Conservation (phyloP, 805 yeast species). For the Candida nitratophila region DNA sequence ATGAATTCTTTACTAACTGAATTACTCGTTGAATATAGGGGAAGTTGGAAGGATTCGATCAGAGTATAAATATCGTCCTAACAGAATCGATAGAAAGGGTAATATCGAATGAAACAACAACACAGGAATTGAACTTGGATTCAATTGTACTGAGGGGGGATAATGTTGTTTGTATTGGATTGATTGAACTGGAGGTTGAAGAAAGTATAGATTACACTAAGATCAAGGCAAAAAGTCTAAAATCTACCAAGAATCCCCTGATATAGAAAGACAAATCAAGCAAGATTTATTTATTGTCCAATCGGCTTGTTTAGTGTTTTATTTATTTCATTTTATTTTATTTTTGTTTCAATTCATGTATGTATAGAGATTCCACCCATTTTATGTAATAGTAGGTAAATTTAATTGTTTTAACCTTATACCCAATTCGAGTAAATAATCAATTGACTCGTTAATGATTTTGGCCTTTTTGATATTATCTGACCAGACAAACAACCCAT, state of each 20-base stretch:
- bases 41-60: slow-evolving; percentile 53
- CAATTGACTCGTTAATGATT: slow-evolving; percentile 87
- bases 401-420: slow-evolving; percentile 73
- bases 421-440: slow-evolving; percentile 79
- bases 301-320: too few species aligned
- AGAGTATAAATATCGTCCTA: slow-evolving; percentile 53
- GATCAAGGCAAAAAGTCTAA: slow-evolving; percentile 17
- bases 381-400: slow-evolving; percentile 38
- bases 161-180: slow-evolving; percentile 49
- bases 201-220: slow-evolving; percentile 33
- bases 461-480: slow-evolving; percentile 89
- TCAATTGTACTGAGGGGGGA: slow-evolving; percentile 52
- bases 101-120: slow-evolving; percentile 35
- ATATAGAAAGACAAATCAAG: not conserved
- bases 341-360: too few species aligned
- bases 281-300: too few species aligned
- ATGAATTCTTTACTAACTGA: not conserved
- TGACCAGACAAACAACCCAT: slow-evolving; percentile 97
- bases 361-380: too few species aligned
- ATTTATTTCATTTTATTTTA: too few species aligned
- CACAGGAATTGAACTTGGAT: slow-evolving; percentile 37
- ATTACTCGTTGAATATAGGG: slow-evolving; percentile 23
- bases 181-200: slow-evolving; percentile 38
- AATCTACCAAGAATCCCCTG: slow-evolving; percentile 25
- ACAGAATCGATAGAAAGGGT: slow-evolving; percentile 45